Percentiles rank a stretch among this genome's conserved stretches.
Conservation (phyloP, 169 alveolate genomes). For the Plasmodium blacklocki region DNA sequence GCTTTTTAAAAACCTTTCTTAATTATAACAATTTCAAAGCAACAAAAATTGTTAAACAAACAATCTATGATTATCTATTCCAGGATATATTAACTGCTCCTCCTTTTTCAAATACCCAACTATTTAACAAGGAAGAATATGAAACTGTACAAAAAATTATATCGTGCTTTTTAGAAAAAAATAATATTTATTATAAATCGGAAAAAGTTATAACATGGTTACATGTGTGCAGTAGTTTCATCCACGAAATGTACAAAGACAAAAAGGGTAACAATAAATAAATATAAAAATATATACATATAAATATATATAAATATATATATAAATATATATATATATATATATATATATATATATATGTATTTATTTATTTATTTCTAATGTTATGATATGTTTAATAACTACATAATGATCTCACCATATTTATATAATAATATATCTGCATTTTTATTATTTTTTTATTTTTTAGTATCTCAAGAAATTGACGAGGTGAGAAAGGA, state of each 20-base stretch:
- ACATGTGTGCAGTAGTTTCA: conserved; percentile 59
- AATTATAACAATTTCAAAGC: conserved; percentile 43
- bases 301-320: too few species aligned
- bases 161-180: conserved; percentile 27
- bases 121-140: conserved; percentile 8
- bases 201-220: conserved; percentile 61
- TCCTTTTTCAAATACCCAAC: conserved; percentile 29
- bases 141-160: conserved; percentile 46
- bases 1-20: conserved; percentile 20
- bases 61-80: conserved; percentile 28
- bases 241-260: conserved; percentile 40
- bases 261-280: conserved; percentile 2
- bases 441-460: neutral
- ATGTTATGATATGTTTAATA: too few species aligned
- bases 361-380: too few species aligned
- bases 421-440: too few species aligned
- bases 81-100: conserved; percentile 28
- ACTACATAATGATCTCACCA: too few species aligned
- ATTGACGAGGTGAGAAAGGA: conserved; percentile 14
- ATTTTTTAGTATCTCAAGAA: conserved; percentile 10
- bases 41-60: conserved; percentile 46
- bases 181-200: conserved; percentile 51
- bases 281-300: neutral
- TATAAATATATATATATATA: too few species aligned
- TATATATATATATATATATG: too few species aligned